A percentile compares a stretch with the other conserved stretches of the same genome.
Evolutionary conservation across 2,329 filamentous ascomycete species (phyloP).

Genomic region (Cercospora zeae-maydis): DNA sequence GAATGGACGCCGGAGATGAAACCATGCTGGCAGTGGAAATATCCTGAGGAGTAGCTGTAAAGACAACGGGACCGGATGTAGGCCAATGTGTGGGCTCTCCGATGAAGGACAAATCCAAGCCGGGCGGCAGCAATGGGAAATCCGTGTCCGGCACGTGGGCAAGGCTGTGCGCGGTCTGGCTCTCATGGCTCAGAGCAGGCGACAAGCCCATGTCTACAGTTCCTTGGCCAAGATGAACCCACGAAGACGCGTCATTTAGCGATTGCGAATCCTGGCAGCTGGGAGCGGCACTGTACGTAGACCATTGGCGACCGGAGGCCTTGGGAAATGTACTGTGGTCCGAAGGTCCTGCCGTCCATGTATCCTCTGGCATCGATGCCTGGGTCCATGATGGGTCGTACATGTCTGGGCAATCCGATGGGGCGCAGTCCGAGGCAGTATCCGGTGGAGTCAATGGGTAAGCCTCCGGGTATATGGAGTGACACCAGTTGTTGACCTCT

Average conservation of each 20-base stretch:
- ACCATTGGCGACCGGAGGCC: constrained; percentile 26
- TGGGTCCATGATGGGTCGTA: constrained; percentile 28
- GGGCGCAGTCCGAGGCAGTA: constrained; percentile 31
- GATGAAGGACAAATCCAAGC: constrained; percentile 32
- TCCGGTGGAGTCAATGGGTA: constrained; percentile 34
- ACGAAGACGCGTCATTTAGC: constrained; percentile 23
- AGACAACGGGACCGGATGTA: constrained; percentile 16
- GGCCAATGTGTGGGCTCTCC: constrained; percentile 27
- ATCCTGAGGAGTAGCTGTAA: constrained; percentile 16
- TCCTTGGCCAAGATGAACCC: constrained; percentile 27
- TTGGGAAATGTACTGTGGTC: constrained; percentile 28
- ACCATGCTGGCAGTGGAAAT: constrained; percentile 11
- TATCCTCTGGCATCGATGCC: constrained; percentile 28
- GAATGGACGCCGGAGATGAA: constrained; percentile 8
- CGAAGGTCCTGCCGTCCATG: constrained; percentile 27
- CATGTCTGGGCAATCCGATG: constrained; percentile 33
- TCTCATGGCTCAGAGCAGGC: constrained; percentile 37
- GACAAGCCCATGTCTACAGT: constrained; percentile 36
- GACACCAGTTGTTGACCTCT: constrained; percentile 33
- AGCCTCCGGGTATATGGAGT: constrained; percentile 27
- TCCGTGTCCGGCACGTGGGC: constrained; percentile 32
- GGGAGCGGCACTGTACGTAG: constrained; percentile 14
- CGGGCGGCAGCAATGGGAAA: constrained; percentile 27
- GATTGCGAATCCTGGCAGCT: constrained; percentile 23
- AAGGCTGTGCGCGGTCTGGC: constrained; percentile 35